phyloP scores from a whole-genome alignment of 2,329 filamentous ascomycete species.

The Trichothecium roseum region DNA sequence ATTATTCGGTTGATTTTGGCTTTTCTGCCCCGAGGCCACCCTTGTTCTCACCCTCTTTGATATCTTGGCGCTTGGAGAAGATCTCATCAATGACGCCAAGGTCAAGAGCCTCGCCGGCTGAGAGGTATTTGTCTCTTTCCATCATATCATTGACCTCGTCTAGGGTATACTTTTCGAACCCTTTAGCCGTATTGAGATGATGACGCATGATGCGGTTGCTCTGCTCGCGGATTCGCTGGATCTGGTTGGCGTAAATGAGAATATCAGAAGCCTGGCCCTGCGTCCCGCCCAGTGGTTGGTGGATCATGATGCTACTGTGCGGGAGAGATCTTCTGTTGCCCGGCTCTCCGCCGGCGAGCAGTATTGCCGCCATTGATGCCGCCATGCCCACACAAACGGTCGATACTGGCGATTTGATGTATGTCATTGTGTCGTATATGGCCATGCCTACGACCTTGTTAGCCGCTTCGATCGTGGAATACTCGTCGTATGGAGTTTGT shows the following conservation, averaged over 20 bases:
- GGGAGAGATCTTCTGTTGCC: conserved; percentile 83
- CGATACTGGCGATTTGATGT: conserved; percentile 84
- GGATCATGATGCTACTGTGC: conserved; percentile 94
- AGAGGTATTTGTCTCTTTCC: conserved; percentile 94
- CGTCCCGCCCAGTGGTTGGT: conserved; percentile 77
- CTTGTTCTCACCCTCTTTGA: conserved; percentile 21
- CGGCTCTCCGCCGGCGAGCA: conserved; percentile 75
- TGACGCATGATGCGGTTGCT: conserved; percentile 82
- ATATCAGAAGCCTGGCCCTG: conserved; percentile 67
- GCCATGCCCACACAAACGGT: conserved; percentile 94
- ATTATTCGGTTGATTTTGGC: background rate
- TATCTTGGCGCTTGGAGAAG: conserved; percentile 49
- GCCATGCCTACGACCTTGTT: conserved; percentile 44
- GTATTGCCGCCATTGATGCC: conserved; percentile 85
- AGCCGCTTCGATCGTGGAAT: too few species aligned
- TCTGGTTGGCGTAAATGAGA: conserved; percentile 94
- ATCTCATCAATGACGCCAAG: conserved; percentile 91
- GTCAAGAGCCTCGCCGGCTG: conserved; percentile 76
- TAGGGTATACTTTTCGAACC: conserved; percentile 63
- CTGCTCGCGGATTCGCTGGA: conserved; percentile 73
- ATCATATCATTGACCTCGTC: conserved; percentile 88
- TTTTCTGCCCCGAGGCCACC: conserved; percentile 5
- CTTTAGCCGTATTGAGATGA: conserved; percentile 72
- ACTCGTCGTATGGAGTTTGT: conserved; percentile 5
- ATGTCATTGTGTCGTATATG: conserved; percentile 98